Conservation (phyloP, 345 rosid genomes). For the Clausena lansium region DNA sequence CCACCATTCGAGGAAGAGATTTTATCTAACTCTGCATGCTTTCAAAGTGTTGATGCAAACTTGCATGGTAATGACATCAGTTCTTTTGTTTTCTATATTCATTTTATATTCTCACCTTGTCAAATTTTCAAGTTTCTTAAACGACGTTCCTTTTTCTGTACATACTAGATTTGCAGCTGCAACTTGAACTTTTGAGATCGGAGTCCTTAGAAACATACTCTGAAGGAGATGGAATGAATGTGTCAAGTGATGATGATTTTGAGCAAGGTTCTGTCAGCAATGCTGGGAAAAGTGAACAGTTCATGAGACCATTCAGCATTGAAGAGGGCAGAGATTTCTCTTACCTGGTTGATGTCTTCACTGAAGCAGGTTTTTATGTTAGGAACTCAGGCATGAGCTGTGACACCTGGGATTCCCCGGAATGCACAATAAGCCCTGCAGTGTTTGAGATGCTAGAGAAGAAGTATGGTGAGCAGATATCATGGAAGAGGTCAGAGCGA, state of each 20-base stretch:
- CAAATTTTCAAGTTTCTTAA: constrained; percentile 1
- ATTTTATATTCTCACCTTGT: background rate
- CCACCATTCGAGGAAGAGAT: constrained; percentile 35
- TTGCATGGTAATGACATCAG: constrained; percentile 41
- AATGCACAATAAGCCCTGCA: constrained; percentile 33
- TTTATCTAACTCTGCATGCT: constrained; percentile 29
- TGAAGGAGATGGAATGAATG: constrained; percentile 51
- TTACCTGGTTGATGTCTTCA: constrained; percentile 61
- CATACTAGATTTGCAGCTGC: constrained; percentile 35
- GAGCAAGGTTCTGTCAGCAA: constrained; percentile 25
- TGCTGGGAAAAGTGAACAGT: constrained; percentile 33
- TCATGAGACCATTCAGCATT: constrained; percentile 16
- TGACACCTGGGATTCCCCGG: constrained; percentile 26
- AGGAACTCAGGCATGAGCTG: constrained; percentile 17
- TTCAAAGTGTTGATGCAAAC: constrained; percentile 21
- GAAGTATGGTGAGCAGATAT: constrained; percentile 55
- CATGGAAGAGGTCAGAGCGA: constrained; percentile 78
- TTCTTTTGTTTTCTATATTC: background rate
- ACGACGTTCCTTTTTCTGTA: background rate
- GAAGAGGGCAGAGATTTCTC: constrained; percentile 59
- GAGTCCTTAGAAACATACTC: constrained; percentile 49
- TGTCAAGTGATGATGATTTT: constrained; percentile 60
- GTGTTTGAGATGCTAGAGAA: constrained; percentile 76
- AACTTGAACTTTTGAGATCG: constrained; percentile 50
- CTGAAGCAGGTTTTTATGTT: constrained; percentile 50